Conservation (phyloP, 768 basidiomycete species). For the Boletus pseudo-olivaceus region DNA sequence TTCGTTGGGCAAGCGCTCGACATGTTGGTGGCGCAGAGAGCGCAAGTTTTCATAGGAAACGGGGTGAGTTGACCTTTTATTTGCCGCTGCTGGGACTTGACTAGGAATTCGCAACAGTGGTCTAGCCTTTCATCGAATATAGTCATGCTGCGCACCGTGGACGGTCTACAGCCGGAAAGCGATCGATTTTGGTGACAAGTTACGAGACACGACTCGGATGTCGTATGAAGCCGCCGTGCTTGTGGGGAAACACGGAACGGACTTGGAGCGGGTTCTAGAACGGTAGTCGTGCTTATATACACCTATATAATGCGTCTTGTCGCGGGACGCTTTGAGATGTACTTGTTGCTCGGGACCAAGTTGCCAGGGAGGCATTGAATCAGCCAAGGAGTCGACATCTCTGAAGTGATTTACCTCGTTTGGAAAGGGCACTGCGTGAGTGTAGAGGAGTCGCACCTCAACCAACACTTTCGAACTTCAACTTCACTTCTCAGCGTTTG, state of each 20-base stretch:
- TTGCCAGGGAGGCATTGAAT: background rate
- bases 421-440: constrained; percentile 13
- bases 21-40: constrained; percentile 45
- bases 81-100: background rate
- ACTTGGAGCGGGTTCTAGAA: background rate
- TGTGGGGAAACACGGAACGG: background rate
- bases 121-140: constrained; percentile 41
- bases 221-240: background rate
- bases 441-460: constrained; percentile 7
- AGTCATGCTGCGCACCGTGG: constrained; percentile 35
- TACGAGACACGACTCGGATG: too few species aligned
- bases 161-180: constrained; percentile 24
- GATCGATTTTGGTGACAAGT: constrained; percentile 34
- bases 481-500: background rate
- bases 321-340: background rate
- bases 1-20: constrained; percentile 47
- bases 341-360: background rate
- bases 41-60: constrained; percentile 50
- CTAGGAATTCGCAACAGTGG: constrained; percentile 26
- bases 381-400: background rate
- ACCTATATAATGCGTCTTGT: background rate
- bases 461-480: background rate
- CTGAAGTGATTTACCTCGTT: constrained; percentile 2
- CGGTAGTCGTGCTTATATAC: background rate
- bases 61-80: constrained; percentile 36